Conservation (phyloP, 805 yeast genomes). For the Starmerella gropengiesseri region DNA sequence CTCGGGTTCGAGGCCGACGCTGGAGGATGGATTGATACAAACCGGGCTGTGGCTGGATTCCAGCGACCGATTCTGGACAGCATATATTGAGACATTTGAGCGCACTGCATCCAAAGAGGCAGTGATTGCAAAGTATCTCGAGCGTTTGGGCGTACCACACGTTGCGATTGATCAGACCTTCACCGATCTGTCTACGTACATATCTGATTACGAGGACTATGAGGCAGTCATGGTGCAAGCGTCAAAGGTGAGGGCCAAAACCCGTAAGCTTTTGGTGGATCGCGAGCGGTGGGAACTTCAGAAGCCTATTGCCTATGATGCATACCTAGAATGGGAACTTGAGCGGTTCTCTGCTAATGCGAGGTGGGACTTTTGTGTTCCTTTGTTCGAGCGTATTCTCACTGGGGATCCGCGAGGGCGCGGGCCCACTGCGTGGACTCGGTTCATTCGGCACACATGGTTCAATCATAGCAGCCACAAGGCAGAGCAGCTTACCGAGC, state of each 20-base stretch:
- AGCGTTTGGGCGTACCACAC: neutral
- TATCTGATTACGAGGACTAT: neutral
- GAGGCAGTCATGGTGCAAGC: neutral
- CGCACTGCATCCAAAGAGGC: neutral
- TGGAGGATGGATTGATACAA: neutral
- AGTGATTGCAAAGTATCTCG: neutral
- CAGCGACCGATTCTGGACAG: constrained; percentile 1
- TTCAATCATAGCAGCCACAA: neutral
- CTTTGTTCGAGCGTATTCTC: constrained; percentile 2
- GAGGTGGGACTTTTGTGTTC: constrained; percentile 1
- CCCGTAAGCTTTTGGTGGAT: neutral
- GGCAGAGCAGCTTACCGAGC: neutral
- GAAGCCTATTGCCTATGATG: neutral
- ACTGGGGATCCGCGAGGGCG: neutral
- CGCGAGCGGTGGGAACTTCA: constrained; percentile 5
- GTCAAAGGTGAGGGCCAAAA: neutral
- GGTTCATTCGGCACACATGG: constrained; percentile 2
- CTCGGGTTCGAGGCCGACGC: neutral
- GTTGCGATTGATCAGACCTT: neutral
- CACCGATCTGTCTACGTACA: neutral
- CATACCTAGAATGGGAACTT: constrained; percentile 3
- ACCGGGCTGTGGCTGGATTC: constrained; percentile 3
- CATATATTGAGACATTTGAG: neutral
- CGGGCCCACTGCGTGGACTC: neutral
- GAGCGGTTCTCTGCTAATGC: constrained; percentile 1